phyloP scores from a whole-genome alignment of 2,329 filamentous ascomycete genomes.

The Nemania sp. region DNA sequence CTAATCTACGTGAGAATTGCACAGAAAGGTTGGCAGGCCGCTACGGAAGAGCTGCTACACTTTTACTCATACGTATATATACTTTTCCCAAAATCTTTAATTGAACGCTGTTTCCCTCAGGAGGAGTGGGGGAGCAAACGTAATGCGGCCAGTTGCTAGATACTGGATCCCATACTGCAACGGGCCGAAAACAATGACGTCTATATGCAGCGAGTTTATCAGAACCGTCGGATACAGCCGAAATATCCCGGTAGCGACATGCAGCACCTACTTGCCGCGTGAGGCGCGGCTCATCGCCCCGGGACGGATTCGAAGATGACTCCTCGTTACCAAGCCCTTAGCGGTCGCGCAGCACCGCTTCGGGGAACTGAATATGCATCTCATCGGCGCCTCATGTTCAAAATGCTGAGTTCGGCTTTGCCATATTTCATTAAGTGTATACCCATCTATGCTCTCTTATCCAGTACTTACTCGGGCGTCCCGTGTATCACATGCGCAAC shows the following conservation, averaged over 20 bases:
- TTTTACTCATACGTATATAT: slow-evolving; percentile 3
- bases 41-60: neutral
- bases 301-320: neutral
- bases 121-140: neutral
- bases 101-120: too few species aligned
- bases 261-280: neutral
- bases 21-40: neutral
- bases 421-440: too few species aligned
- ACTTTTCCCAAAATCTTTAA: too few species aligned
- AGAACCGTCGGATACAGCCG: slow-evolving; percentile 3
- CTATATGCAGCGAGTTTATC: slow-evolving; percentile 9
- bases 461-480: too few species aligned
- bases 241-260: slow-evolving; percentile 24
- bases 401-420: too few species aligned
- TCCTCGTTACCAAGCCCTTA: neutral
- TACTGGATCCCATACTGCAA: slow-evolving; percentile 2
- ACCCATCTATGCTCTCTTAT: too few species aligned
- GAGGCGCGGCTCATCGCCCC: neutral
- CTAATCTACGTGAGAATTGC: neutral
- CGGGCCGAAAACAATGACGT: slow-evolving; percentile 31
- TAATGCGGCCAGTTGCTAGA: slow-evolving; percentile 9
- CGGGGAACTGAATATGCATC: too few species aligned
- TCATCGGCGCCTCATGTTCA: too few species aligned
- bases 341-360: too few species aligned
- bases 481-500: too few species aligned